Evolutionary conservation across 1,284 basidiomycete species (phyloP).

Genomic region (Ceraceosorus guamensis): DNA sequence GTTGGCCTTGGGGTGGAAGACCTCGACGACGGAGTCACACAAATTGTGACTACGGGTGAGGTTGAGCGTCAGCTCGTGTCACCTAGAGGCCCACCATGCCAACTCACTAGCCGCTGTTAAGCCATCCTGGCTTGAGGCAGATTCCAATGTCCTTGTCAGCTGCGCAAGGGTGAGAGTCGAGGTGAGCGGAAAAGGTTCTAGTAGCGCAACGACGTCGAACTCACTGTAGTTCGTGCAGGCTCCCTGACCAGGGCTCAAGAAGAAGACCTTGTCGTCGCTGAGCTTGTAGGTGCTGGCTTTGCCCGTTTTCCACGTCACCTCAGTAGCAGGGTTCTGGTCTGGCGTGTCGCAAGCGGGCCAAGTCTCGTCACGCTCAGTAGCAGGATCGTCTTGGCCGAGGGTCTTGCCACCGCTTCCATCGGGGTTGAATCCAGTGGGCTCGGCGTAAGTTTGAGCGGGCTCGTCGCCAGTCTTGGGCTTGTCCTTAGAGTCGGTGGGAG

Average conservation of each 20-base stretch:
- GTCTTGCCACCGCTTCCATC: no score
- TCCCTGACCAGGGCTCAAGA: neutral
- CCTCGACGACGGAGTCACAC: neutral
- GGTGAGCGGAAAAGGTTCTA: neutral
- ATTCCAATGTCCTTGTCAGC: conserved; percentile 1
- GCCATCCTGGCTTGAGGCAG: conserved; percentile 2
- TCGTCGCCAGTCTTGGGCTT: neutral
- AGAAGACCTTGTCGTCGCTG: neutral
- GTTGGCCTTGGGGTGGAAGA: neutral
- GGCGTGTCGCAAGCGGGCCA: neutral
- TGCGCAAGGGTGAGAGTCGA: neutral
- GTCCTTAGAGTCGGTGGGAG: neutral
- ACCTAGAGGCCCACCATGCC: no score
- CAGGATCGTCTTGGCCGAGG: neutral
- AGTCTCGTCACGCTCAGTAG: neutral
- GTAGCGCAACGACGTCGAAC: no score
- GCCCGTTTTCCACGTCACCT: neutral
- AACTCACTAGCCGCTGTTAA: neutral
- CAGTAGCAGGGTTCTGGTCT: neutral
- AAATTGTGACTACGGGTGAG: no score
- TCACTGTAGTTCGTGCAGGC: no score
- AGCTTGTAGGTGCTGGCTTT: neutral
- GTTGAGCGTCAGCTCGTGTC: no score
- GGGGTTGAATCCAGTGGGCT: neutral
- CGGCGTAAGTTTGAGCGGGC: neutral